Evolutionary conservation across 345 rosid genomes (phyloP), one percentile per base, ranked within the genome.

Genomic region (Arabis hirsuta): DNA sequence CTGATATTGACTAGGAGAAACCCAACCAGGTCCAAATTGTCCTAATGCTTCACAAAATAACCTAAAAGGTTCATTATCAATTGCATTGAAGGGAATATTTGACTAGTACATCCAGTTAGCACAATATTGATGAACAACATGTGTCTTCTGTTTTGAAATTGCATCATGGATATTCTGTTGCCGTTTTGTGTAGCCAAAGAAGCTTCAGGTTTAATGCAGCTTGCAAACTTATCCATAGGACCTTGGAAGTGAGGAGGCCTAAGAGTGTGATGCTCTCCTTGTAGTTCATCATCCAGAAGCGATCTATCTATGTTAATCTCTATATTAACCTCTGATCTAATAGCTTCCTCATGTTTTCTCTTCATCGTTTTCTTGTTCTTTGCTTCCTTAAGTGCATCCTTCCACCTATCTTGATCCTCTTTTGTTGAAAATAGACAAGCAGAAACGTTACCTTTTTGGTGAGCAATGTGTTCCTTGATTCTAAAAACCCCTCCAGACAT

Each of bases 31-130:
- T 2, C 50, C 34, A 41, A 41, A 60, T 13, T 60, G 12, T 60
- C 50, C 26, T 2, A 62, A n/a, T 14, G 54, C 27, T 46, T 62
- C 54, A 45, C 39, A 62, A 45, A n/a, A 62, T 14, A 45, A 12
- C n/a, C 24, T 27, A 6, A 62, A 62, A 13, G 5, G 0, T 9
- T 45, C 67, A 27, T 45, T 62, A 9, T 62, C 41, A 62, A 62
- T 62, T 0, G 53, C 54, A 9, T 29, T 29, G 12, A 61, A 42
- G 4, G 54, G 5, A 9, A 62, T 44, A 29, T 26, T 59, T 20
- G 64, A 42, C 12, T 22, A 1, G 12, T 8, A 24, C 6, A 60
- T 0, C 64, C 50, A 60, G 2, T 34, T 24, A 60, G 50, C 48
- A 22, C 20, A 60, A 13, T 60, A 41, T 13, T 59, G 34, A 1